Evolutionary conservation across 202 grass and related monocot species (phyloP), one percentile per base, ranked within the genome.

Genomic region (Panicum hallii): DNA sequence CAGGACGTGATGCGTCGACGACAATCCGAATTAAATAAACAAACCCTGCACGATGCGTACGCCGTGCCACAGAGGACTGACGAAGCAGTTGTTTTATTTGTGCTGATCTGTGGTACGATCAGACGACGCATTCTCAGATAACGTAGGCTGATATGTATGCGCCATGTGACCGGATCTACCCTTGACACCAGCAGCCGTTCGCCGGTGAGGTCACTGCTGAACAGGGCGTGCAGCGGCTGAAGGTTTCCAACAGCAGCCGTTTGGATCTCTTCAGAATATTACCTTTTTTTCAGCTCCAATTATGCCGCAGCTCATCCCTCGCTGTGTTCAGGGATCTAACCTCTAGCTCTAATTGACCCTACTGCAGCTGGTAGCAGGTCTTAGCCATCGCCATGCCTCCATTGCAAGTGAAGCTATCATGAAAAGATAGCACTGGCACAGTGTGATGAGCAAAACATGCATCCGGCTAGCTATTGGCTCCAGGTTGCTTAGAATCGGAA

Each of bases 181-280:
- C 19, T 63, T 80, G 81, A 84, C 74, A 70, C 20, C 52, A 83
- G 75, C 80, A 22, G 5, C 84, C 23, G 69, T 5, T 79, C 19
- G 53, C 69, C 19, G 62, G 80, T 80, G 84, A 90, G 74, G 75
- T 87, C 84, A 87, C 19, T 52, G 63, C 67, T 67, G 70, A 85
- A 36, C 42, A 50, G 34, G 49, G 50, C 34, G 15, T 42, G 48
- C 30, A 42, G 77, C 77, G 40, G 15, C 9, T 46, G 77, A 46
- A 58, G 12, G 76, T 16, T 79, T 49, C 68, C 17, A 54, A 72
- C 9, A 41, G 28, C 32, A 52, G 7, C 46, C 40, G 41, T 55
- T 79, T 47, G 58, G 17, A 70, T 23, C 19, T 58, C n/a, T 44
- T 17, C 0, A 78, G 28, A 11, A 3, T 9, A 71, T 15, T 4